Evolutionary conservation across 208 protist genomes (phyloP), one percentile per base, ranked within the genome.

Genomic region (Acanthamoeba lenticulata): DNA sequence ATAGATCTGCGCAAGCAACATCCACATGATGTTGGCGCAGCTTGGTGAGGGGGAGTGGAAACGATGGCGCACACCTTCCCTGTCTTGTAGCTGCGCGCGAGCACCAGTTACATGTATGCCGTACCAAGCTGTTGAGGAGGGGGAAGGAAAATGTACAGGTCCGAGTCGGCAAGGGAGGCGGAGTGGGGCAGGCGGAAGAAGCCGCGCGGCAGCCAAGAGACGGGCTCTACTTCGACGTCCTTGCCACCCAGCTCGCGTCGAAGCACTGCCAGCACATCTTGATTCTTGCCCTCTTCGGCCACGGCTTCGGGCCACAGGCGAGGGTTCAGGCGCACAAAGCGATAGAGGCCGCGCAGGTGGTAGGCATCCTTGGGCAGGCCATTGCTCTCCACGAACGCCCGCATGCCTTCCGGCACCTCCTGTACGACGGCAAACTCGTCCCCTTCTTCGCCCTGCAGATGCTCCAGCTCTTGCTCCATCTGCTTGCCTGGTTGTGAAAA

Each of bases 1-100:
- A 95, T 95, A 96, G 38, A 96, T 92, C 81, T 95, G 42, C n/a
- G 60, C 65, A 67, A n/a, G n/a, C n/a, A n/a, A n/a, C n/a, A n/a
- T n/a, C n/a, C n/a, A n/a, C n/a, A n/a, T n/a, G n/a, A n/a, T n/a
- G n/a, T n/a, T n/a, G n/a, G n/a, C n/a, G n/a, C n/a, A n/a, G n/a
- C n/a, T n/a, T n/a, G n/a, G n/a, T n/a, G n/a, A n/a, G n/a, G n/a
- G n/a, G n/a, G n/a, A n/a, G n/a, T n/a, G n/a, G n/a, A n/a, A n/a
- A n/a, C n/a, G n/a, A n/a, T n/a, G n/a, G n/a, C n/a, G n/a, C n/a
- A n/a, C n/a, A 74, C 85, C 55, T 91, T 38, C 47, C 45, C 55
- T 72, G 85, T 69, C 36, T 91, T 44, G 34, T 88, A 88, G 11
- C 77, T 88, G 77, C 38, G 4, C 2, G 65, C 24, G 36, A n/a